Percentiles rank a stretch among this genome's conserved stretches.
phyloP scores from a whole-genome alignment of 257 asterid genomes.

The Lycium ferocissimum region DNA sequence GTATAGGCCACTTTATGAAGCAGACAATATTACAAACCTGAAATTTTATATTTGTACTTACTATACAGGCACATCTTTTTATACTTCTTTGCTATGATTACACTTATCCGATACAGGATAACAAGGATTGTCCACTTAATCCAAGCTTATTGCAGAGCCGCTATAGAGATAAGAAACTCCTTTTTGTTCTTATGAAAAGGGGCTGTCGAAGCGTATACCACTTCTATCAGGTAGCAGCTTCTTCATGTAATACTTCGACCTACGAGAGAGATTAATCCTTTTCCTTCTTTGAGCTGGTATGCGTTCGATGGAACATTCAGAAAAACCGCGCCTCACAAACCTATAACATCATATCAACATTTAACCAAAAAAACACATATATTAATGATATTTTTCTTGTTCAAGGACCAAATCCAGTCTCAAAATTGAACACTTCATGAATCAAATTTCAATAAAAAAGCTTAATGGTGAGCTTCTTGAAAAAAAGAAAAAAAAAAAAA shows the following conservation, averaged over 20 bases:
- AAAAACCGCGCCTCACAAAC: conserved; percentile 97
- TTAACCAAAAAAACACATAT: too few relatives aligned
- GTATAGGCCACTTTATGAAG: neutral
- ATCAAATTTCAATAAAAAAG: neutral
- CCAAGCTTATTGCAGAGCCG: conserved; percentile 18
- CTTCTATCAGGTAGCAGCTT: conserved; percentile 73
- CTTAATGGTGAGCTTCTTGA: neutral
- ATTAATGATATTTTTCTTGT: neutral
- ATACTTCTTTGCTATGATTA: neutral
- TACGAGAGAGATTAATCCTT: conserved; percentile 73
- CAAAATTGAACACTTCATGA: neutral
- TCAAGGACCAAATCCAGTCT: conserved; percentile 9
- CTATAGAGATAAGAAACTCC: neutral
- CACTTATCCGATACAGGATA: neutral
- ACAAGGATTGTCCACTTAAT: neutral
- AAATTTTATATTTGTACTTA: neutral
- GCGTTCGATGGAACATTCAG: conserved; percentile 68
- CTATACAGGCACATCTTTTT: neutral
- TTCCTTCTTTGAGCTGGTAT: conserved; percentile 81
- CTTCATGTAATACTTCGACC: conserved; percentile 88
- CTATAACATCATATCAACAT: conserved; percentile 40
- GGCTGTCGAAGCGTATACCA: conserved; percentile 63
- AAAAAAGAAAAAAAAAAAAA: too few relatives aligned
- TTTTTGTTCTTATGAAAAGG: conserved; percentile 41
- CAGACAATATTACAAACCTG: neutral